Evolutionary conservation across 2,329 filamentous ascomycete genomes (phyloP).

Genomic region (Neocucurbitaria cava): DNA sequence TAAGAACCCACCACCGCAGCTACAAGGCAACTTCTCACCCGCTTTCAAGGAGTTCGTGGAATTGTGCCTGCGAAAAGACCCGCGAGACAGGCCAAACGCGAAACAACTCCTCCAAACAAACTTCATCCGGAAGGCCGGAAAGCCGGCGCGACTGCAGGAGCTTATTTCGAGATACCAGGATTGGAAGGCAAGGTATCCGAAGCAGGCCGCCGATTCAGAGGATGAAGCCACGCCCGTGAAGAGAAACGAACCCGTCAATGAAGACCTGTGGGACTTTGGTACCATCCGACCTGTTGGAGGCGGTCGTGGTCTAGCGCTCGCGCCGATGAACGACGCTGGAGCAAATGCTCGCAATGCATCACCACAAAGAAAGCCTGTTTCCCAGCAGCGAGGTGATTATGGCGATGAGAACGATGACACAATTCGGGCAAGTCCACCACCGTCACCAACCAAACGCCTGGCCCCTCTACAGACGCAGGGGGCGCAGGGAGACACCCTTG

Average conservation of each 20-base stretch:
- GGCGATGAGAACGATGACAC: slow-evolving; percentile 50
- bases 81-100: slow-evolving; percentile 84
- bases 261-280: slow-evolving; percentile 98
- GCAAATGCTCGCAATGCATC: slow-evolving; percentile 71
- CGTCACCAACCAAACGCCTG: slow-evolving; percentile 54
- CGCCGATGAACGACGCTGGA: slow-evolving; percentile 80
- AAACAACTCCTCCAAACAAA: slow-evolving; percentile 87
- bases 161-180: slow-evolving; percentile 89
- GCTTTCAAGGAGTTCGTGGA: slow-evolving; percentile 60
- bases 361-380: slow-evolving; percentile 44
- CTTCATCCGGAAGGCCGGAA: slow-evolving; percentile 90
- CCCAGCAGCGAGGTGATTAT: slow-evolving; percentile 26
- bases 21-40: slow-evolving; percentile 61
- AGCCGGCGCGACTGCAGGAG: slow-evolving; percentile 95
- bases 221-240: slow-evolving; percentile 47
- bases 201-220: slow-evolving; percentile 63
- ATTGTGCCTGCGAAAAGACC: slow-evolving; percentile 84
- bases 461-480: slow-evolving; percentile 36
- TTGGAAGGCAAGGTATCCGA: slow-evolving; percentile 83
- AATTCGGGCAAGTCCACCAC: slow-evolving; percentile 45
- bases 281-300: slow-evolving; percentile 78
- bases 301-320: slow-evolving; percentile 63
- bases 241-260: slow-evolving; percentile 62
- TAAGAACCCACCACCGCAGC: slow-evolving; percentile 84
- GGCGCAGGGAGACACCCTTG: slow-evolving; percentile 50